Percentiles rank a stretch among this genome's conserved stretches.
phyloP scores from a whole-genome alignment of 805 yeast species.

The Suhomyces tanzawaensis region DNA sequence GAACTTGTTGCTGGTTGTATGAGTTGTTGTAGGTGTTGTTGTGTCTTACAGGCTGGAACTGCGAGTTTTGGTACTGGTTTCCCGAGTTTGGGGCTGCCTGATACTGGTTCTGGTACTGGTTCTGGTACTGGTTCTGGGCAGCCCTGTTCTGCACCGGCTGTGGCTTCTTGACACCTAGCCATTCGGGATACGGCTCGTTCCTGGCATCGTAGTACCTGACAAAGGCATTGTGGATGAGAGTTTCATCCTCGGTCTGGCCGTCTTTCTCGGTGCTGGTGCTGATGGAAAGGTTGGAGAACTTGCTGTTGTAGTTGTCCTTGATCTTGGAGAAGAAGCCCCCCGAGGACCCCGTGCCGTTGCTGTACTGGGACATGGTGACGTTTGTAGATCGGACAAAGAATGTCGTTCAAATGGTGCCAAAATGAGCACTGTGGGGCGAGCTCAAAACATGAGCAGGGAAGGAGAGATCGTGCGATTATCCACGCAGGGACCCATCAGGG shows the following conservation, averaged over 20 bases:
- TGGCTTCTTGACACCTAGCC: constrained; percentile 34
- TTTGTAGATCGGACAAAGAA: no score
- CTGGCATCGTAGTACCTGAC: constrained; percentile 35
- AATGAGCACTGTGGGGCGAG: no score
- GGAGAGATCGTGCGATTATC: no score
- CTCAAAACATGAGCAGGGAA: no score
- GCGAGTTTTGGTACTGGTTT: constrained; percentile 13
- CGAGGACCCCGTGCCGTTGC: no score
- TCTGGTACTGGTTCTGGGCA: constrained; percentile 11
- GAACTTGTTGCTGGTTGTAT: constrained; percentile 9
- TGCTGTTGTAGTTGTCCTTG: constrained; percentile 35
- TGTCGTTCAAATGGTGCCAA: no score
- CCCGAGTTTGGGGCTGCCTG: constrained; percentile 7
- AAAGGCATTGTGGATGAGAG: constrained; percentile 44
- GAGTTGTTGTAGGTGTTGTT: constrained; percentile 10
- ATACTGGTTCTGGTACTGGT: constrained; percentile 4
- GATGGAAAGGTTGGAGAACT: constrained; percentile 36
- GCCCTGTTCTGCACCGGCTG: constrained; percentile 4
- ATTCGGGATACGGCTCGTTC: constrained; percentile 39
- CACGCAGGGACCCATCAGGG: no score
- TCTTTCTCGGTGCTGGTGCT: constrained; percentile 33
- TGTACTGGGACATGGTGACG: no score
- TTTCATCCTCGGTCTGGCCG: constrained; percentile 36
- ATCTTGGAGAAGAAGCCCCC: constrained; percentile 30
- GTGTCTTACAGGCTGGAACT: constrained; percentile 12